Base-by-base conservation (phyloP, 192 early-diverging fungal species). In the Mortierella alpina region DNA sequence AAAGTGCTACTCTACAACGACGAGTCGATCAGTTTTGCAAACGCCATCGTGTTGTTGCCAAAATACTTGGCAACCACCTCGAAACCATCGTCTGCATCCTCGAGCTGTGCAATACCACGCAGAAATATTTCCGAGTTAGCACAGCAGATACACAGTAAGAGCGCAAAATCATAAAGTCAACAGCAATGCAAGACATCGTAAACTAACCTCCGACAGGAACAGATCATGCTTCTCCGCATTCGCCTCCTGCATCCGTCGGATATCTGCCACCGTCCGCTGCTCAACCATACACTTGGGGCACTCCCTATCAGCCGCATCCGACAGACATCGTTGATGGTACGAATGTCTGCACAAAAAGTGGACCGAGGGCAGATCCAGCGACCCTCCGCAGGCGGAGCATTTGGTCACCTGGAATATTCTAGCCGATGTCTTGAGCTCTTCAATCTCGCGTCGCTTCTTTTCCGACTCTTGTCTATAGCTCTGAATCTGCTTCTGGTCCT, bases 291-390 rank as follows among this genome's bases (percentile, higher is more conserved):
- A 99, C 59, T 91, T 86, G n/a, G 92, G 93, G 47, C 93, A 95
- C 59, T 90, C 88, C 18, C 85, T 73, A 39, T 90, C 89, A 10
- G 77, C 57, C 48, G 80, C 70, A 57, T 90, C 89, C 15, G 85
- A 75, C 31, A 90, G 59, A 57, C 89, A 90, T n/a, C 95, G 83
- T 72, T 95, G 92, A 82, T 99, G 98, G 75, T 93, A 99, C 53
- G 95, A 95, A 70, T 99, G 98, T 66, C 93, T 89, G 86, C 98
- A 99, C 71, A 97, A 74, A 77, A 98, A 99, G 69, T 98, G 95
- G 0, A 99, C 87, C 41, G 92, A 91, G 0, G 98, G 98, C 63
- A 99, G 70, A 61, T 99, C 96, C 44, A 99, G 76, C 54, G 87
- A 89, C 1, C 88, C 88, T 57, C 89, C 88, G 66, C 94, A 94